Evolutionary conservation across 2,329 filamentous ascomycete species (phyloP).

Genomic region (Emydomyces testavorans): DNA sequence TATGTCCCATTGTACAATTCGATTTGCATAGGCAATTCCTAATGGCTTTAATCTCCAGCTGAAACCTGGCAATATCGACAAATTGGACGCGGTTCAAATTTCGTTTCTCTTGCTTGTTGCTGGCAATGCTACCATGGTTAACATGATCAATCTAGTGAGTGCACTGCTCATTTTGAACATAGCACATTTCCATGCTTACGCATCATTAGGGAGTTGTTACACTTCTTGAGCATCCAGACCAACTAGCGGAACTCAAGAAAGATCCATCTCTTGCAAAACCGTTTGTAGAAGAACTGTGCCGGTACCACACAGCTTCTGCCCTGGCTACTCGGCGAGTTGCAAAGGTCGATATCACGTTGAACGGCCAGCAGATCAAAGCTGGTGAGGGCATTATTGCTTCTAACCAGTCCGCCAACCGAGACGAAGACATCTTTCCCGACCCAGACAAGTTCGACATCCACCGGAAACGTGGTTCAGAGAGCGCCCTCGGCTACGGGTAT

Average conservation of each 20-base stretch:
- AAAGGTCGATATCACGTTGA: constrained; percentile 38
- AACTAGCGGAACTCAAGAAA: constrained; percentile 34
- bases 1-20: neutral
- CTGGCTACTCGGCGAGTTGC: constrained; percentile 40
- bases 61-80: constrained; percentile 24
- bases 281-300: constrained; percentile 42
- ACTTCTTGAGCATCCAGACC: constrained; percentile 35
- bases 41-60: constrained; percentile 14
- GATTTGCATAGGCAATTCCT: too few relatives aligned
- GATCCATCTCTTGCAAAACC: constrained; percentile 29
- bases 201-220: constrained; percentile 34
- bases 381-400: constrained; percentile 40
- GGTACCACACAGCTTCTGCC: constrained; percentile 40
- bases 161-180: neutral
- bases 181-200: constrained; percentile 6
- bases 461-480: constrained; percentile 26
- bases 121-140: constrained; percentile 44
- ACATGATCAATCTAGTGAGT: constrained; percentile 38
- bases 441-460: constrained; percentile 38
- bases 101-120: constrained; percentile 42
- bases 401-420: constrained; percentile 40
- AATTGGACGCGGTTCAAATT: constrained; percentile 33
- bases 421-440: constrained; percentile 35
- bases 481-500: constrained; percentile 38
- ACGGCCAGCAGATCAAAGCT: constrained; percentile 34